Percentiles rank a stretch among this genome's conserved stretches.
Conservation (phyloP, 371 early-diverging fungal species). For the Mortierella sp. region DNA sequence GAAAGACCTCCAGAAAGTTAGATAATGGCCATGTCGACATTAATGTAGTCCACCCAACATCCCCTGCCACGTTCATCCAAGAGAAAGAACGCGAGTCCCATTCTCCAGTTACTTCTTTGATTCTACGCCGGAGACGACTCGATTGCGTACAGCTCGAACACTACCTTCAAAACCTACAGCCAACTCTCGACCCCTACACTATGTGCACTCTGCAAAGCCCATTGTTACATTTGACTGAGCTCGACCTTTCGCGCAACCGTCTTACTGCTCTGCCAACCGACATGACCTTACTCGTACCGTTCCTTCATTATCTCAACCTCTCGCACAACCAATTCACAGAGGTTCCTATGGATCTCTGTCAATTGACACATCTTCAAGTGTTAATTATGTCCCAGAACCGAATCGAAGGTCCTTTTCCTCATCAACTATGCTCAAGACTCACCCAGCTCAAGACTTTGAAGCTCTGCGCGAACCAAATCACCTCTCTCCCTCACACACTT, state of each 20-base stretch:
- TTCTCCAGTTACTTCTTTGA: conserved; percentile 56
- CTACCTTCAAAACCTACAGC: conserved; percentile 57
- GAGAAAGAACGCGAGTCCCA: conserved; percentile 49
- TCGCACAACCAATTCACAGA: conserved; percentile 67
- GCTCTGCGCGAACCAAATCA: conserved; percentile 66
- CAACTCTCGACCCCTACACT: conserved; percentile 58
- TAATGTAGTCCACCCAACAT: conserved; percentile 35
- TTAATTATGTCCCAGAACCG: conserved; percentile 69
- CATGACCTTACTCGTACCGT: conserved; percentile 57
- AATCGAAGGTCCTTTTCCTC: conserved; percentile 60
- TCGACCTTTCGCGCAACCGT: conserved; percentile 72
- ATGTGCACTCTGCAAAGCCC: conserved; percentile 52
- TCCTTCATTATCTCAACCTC: conserved; percentile 64
- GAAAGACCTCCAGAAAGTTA: conserved; percentile 9
- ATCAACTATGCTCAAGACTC: conserved; percentile 58
- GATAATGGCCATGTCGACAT: conserved; percentile 51
- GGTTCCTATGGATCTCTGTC: conserved; percentile 65
- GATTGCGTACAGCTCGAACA: conserved; percentile 58
- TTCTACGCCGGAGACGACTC: conserved; percentile 64
- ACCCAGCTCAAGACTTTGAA: conserved; percentile 63
- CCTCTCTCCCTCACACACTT: conserved; percentile 58
- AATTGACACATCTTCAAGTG: conserved; percentile 62
- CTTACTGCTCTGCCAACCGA: conserved; percentile 61
- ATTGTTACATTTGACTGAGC: conserved; percentile 62
- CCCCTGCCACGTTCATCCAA: conserved; percentile 28